Percentiles rank a stretch among this genome's conserved stretches.
phyloP scores from a whole-genome alignment of 495 filamentous ascomycete species.

The Penicillium bialowiezense region DNA sequence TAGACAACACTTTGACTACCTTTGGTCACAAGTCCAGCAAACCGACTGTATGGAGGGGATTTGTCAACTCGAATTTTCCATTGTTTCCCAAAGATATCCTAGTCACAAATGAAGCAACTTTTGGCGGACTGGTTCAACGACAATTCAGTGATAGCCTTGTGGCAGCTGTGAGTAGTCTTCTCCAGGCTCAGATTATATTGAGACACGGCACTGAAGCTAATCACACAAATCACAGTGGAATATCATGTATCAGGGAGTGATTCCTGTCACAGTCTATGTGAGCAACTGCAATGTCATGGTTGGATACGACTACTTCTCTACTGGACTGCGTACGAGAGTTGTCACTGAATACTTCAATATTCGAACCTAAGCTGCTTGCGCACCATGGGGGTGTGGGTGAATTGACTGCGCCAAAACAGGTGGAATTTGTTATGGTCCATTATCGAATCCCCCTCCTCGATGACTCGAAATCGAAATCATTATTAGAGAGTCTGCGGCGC shows the following conservation, averaged over 20 bases:
- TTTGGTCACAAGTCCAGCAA: constrained; percentile 1
- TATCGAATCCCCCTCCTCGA: too few relatives aligned
- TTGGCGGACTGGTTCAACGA: constrained; percentile 18
- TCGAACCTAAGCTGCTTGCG: neutral
- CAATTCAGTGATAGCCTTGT: constrained; percentile 10
- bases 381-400: too few relatives aligned
- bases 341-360: constrained; percentile 26
- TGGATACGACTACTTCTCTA: constrained; percentile 29
- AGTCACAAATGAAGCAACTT: constrained; percentile 15
- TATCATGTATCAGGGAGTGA: constrained; percentile 21
- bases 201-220: neutral
- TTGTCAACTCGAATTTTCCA: constrained; percentile 22
- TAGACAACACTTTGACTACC: constrained; percentile 25
- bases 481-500: neutral
- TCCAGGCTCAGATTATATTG: neutral
- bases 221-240: constrained; percentile 20
- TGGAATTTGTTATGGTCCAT: too few relatives aligned
- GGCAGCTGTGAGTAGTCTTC: constrained; percentile 14
- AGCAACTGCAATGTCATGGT: constrained; percentile 20
- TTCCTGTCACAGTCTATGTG: constrained; percentile 27
- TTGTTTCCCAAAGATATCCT: constrained; percentile 20
- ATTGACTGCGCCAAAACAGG: too few relatives aligned
- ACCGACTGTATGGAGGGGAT: constrained; percentile 14
- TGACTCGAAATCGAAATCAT: neutral
- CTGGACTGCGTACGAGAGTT: constrained; percentile 22